Evolutionary conservation across 208 protist genomes (phyloP), one percentile per base, ranked within the genome.

Genomic region (Leishmania guyanensis): DNA sequence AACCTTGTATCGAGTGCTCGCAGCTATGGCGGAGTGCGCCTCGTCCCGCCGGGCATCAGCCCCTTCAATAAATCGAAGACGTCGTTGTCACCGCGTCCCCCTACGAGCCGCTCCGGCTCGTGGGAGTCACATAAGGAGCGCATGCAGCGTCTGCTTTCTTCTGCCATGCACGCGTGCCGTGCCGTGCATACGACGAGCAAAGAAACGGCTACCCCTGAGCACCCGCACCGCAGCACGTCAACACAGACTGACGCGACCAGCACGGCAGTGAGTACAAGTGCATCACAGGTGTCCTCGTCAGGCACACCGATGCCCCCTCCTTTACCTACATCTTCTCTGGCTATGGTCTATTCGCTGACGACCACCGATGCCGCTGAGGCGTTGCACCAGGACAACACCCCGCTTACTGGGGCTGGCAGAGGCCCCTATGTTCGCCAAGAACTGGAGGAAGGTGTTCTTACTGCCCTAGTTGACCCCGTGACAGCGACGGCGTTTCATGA

Each of bases 361-460:
- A 85, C 85, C 8, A 66, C 82, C 22, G 70, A 70, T 6, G 90
- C 86, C 0, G 76, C 85, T 8, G 84, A 91, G 58, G 80, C 85
- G 50, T 84, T 93, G 66, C 82, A 84, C 71, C 70, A 82, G 26
- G 88, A 89, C 84, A 84, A 77, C 36, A 78, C 86, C 12, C 86
- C 82, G n/a, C 75, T 93, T 22, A 92, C 91, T 3, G 82, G 84
- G 26, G 62, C 56, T 48, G 88, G 88, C n/a, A 89, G 77, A 14
- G 89, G 88, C 36, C 89, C 90, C 1, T 93, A 92, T 80, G 83
- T 89, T 22, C 86, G 89, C 84, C 90, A 89, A 53, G 74, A 75
- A 33, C 79, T 97, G 17, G 84, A 91, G 43, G 91, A 95, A 54
- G 87, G 91, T 70, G 90, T 90, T 16, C 81, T 97, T 29, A 83